Evolutionary conservation across 768 basidiomycete genomes (phyloP), one percentile per base, ranked within the genome.

Genomic region (Pilatotrama ljubarskyi): DNA sequence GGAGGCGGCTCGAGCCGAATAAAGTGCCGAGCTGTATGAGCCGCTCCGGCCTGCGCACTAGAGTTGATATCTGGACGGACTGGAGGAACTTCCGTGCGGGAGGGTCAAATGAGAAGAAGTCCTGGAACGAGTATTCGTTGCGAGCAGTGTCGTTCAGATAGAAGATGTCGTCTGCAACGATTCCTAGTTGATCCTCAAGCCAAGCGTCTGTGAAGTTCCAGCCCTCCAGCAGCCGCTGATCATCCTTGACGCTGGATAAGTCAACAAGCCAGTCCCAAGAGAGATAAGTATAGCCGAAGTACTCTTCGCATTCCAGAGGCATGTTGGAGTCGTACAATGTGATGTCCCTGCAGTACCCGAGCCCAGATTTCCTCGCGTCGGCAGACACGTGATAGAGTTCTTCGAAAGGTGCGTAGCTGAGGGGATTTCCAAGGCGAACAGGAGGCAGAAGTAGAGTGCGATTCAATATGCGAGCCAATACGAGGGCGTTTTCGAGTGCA

Each of bases 371-470:
- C 42, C 75, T 77, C 1, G 82, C 80, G 44, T 69, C 64, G 14
- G 62, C 58, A 43, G 70, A 60, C 32, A 55, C 32, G 3, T 42
- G 42, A 47, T 63, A 62, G 29, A 69, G 62, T 29, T 58, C 59
- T 32, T 67, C 68, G 43, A 66, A 69, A 1, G 65, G 66, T 1
- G 46, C 53, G 41, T 32, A 84, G 71, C 41, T 73, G 69, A 47
- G 86, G 75, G 86, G 81, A 42, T 65, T 71, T 38, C 90, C 88
- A 6, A 92, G 81, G 38, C 85, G 84, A 26, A 88, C 77, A 11
- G 88, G 87, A n/a, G 92, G 91, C 32, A 92, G 75, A 63, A 93
- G 82, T 32, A 93, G 78, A 11, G 90, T 94, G 60, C 90, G 86
- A 74, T 88, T 86, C 59, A 91, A 81, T 29, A 88, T 69, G 59